Base-by-base conservation (phyloP, 2,329 filamentous ascomycete species). In the Trichoderma brevicompactum region DNA sequence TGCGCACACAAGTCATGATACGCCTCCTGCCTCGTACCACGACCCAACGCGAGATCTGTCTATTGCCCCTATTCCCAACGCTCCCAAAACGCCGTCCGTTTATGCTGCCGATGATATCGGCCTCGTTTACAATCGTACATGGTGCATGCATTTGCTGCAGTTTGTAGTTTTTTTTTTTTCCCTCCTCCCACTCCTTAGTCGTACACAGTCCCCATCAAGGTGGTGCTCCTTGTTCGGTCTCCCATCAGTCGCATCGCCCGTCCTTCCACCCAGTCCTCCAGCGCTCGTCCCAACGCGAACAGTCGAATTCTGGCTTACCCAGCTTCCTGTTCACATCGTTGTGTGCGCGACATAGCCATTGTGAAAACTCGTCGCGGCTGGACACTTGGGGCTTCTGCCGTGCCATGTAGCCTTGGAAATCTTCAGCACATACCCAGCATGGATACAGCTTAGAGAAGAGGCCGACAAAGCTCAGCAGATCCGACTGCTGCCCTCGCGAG, bases 401-500 rank as follows among this genome's bases (percentile, higher is more conserved):
- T 68, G 82, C 83, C 81, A 98, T 89, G 84, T 94, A 98, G 0
- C 76, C 76, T 76, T 90, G 90, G 77, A 99, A 97, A 75, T 98
- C 94, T 67, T 94, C 90, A 40, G 94, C 95, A 78, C 95, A 99
- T 3, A 91, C 86, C 92, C 94, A 97, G 81, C 95, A 99, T 4
- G 95, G 95, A 74, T 99, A 99, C 19, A 98, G 79, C 70, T 90
- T 90, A 32, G 91, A 89, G 76, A 99, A 96, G 2, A 93, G 82
- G 28, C 82, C 80, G 71, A 99, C 83, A 79, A 99, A 98, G 59
- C 86, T 83, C 64, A 83, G 82, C 71, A 96, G 89, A 71, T 97
- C 90, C 36, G 81, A 80, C 75, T 97, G 92, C 71, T 97, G 87
- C 9, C 81, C 77, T 0, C 81, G 76, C 0, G 89, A 86, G 0